Evolutionary conservation across 805 yeast species (phyloP), one percentile per base, ranked within the genome.

Genomic region (Torulaspora quercuum): DNA sequence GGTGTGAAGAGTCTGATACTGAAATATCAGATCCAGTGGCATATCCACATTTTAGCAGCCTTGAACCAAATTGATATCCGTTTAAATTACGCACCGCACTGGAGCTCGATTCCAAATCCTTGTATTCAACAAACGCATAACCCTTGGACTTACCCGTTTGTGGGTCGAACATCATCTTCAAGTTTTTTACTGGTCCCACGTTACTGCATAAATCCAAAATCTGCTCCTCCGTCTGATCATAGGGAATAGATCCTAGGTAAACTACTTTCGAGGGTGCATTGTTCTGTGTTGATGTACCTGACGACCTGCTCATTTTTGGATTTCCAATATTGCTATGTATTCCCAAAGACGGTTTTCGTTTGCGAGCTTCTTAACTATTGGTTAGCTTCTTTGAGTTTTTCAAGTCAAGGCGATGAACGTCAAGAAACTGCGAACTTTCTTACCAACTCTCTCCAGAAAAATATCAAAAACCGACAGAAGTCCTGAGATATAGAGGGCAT

Each of bases 201-300:
- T 94, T 79, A 39, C 72, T 69, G 43, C 95, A 94, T 9, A 90
- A 76, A 45, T 85, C 95, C 48, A 76, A 63, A n/a, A 90, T 81
- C 59, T 89, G 97, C 50, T 87, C 95, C 57, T 90, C 97, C 0
- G 96, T 84, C 54, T 84, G 87, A 53, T 90, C 97, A 56, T 80
- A 87, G 1, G 97, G 97, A 24, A 90, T 83, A 10, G 86, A 81
- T 3, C 95, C 95, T 26, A 89, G 75, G 52, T 83, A 83, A 2
- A 87, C 82, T 21, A 74, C 75, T 40, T 62, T 44, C 4, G 61
- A 52, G 12, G 61, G 63, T n/a, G 52, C 48, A 27, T 59, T 52
- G 32, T 49, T 52, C 30, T 52, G 53, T 3, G 32, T 16, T 25
- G 39, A 35, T 7, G 27, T 33, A 25, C 42, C 40, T 14, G 31